Base-by-base conservation (phyloP, 345 rosid species). In the Salix exigua region DNA sequence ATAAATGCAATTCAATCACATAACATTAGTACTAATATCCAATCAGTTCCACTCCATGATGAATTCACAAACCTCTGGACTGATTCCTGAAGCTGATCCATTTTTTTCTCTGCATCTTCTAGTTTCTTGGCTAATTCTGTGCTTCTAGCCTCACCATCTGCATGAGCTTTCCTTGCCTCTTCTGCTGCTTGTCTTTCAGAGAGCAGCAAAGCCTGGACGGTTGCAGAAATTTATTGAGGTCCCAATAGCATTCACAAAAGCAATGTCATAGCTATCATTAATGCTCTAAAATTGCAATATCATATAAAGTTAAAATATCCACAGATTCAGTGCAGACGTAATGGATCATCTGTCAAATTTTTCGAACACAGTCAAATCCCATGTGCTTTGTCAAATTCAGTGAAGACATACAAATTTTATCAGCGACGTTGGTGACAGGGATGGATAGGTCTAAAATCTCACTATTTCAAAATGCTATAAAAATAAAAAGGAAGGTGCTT, bases 41-140 rank as follows among this genome's bases (percentile, higher is more conserved):
- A 76, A 53, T 53, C 21, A 73, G 31, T 50, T 73, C 28, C 66
- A n/a, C 10, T 70, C 8, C 35, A 30, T 21, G 2, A 62, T 68
- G 78, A 65, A 74, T 81, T 69, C 73, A 91, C 91, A 74, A 77
- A 96, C 99, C 99, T 96, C 84, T 96, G 99, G 48, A 92, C 85
- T 60, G 94, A 93, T 75, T 96, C 98, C 87, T 92, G 99, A 83
- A 96, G 91, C 80, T 94, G 98, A 72, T 91, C 99, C 79, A 87
- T 88, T 87, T 88, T 96, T 79, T 70, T 82, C 66, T 88, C 91
- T 55, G 97, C 80, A 76, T 86, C 91, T 87, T 88, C 97, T 74
- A 96, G 92, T 83, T 96, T 94, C 77, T 82, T 89, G 40, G 82
- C 85, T 80, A 93, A 86, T 85, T 88, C 94, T 35, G 90, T 77